Evolutionary conservation across 495 filamentous ascomycete genomes (phyloP), one percentile per base, ranked within the genome.

Genomic region (Aspergillus olivimuriae): DNA sequence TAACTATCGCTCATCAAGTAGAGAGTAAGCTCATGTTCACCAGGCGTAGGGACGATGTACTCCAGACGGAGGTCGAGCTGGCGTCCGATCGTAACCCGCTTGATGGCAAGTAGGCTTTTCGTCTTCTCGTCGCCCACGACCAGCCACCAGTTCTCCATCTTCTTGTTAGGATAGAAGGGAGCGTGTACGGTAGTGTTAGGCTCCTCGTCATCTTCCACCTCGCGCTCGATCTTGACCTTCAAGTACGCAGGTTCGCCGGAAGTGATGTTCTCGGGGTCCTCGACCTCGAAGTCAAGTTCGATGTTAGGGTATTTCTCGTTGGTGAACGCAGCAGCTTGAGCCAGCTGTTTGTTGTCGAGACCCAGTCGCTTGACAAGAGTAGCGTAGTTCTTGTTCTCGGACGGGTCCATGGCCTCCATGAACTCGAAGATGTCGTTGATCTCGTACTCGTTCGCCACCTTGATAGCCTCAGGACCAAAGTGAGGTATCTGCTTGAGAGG

Each of bases 1-100:
- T 96, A 99, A 63, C 88, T 94, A 66, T 99, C 92, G 61, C 92
- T 87, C 88, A 99, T 94, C 62, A 97, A 71, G 65, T 86, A 95
- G 43, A 96, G 72, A 56, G 87, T 95, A 58, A 99, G 66, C 42
- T 94, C 81, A 65, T 95, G 86, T 52, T 87, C 75, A 22, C 92
- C 92, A 40, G 85, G 77, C 26, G 81, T 82, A 19, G 87, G 89
- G 44, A 96, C 83, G 5, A 87, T 84, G 68, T 86, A 95, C 65
- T 96, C 90, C 40, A 99, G 69, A 58, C 77, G 82, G 38, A 86
- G 71, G 51, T 89, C 84, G 51, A 95, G 58, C 56, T 80, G 80
- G 46, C 75, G 77, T 31, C 80, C 86, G 46, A 99, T 83, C 0
- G 89, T 95, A 39, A 99, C 81, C 44, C 91, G 77, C 75, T 97